Percentiles rank a stretch among this genome's conserved stretches.
Conservation (phyloP, 805 yeast genomes). For the Myxozyma vanderwaltii region DNA sequence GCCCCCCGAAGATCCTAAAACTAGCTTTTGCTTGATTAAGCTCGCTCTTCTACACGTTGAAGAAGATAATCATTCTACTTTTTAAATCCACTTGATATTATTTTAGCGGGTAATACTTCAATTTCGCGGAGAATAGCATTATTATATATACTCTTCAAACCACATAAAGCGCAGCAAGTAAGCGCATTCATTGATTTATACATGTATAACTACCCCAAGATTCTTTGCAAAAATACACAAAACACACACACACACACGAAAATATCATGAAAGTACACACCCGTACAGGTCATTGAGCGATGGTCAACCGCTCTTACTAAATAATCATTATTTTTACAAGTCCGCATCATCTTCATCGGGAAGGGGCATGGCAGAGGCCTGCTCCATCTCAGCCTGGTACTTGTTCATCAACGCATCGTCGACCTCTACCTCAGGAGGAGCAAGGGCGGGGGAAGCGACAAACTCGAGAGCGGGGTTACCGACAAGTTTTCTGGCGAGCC, state of each 20-base stretch:
- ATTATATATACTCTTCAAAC: background rate
- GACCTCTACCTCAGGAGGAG: conserved; percentile 99
- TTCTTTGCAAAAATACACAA: conserved; percentile 8
- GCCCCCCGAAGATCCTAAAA: no score
- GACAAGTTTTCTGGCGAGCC: conserved; percentile 99
- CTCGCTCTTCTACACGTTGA: background rate
- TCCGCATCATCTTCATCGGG: conserved; percentile 99
- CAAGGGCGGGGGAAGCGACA: conserved; percentile 98
- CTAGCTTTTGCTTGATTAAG: background rate
- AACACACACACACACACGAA: background rate
- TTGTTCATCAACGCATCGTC: conserved; percentile 96
- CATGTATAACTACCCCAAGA: conserved; percentile 15
- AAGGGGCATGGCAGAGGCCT: conserved; percentile 98
- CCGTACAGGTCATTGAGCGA: background rate
- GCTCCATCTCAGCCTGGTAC: conserved; percentile 99
- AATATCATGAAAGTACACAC: background rate
- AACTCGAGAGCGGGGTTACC: conserved; percentile 98
- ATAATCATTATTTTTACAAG: conserved; percentile 56
- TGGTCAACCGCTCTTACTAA: background rate
- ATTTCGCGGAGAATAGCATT: background rate
- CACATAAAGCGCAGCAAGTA: conserved; percentile 2
- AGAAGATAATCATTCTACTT: background rate
- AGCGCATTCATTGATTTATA: conserved; percentile 11
- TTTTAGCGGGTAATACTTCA: background rate
- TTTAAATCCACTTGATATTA: no score